phyloP scores from a whole-genome alignment of 257 asterid species.

The Coffea canephora region DNA sequence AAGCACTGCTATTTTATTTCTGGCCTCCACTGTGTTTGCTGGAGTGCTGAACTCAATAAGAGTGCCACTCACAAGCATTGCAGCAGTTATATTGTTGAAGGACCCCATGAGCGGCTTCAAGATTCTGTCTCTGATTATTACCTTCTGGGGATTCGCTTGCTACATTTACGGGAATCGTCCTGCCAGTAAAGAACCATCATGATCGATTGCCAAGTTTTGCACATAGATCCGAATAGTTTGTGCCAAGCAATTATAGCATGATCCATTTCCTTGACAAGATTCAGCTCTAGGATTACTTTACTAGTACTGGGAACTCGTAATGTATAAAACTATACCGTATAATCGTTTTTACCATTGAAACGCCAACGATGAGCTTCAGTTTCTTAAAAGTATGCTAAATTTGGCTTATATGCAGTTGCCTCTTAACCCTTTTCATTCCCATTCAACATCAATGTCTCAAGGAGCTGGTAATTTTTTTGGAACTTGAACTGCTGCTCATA shows the following conservation, averaged over 20 bases:
- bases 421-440: no score
- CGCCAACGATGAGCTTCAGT: no score
- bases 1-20: constrained; percentile 65
- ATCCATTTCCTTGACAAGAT: neutral
- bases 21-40: constrained; percentile 83
- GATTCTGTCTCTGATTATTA: constrained; percentile 64
- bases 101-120: constrained; percentile 97
- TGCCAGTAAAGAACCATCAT: constrained; percentile 27
- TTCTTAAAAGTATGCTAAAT: no score
- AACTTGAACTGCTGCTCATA: no score
- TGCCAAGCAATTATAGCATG: neutral
- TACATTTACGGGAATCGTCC: constrained; percentile 68
- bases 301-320: neutral
- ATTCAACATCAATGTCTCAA: neutral
- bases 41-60: constrained; percentile 88
- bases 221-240: neutral
- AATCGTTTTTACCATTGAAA: neutral
- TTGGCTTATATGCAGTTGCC: no score
- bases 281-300: neutral
- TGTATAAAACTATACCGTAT: neutral
- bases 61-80: constrained; percentile 80
- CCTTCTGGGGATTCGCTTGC: constrained; percentile 91
- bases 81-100: constrained; percentile 60
- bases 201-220: constrained; percentile 12
- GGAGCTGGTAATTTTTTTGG: neutral